Evolutionary conservation across 352 stramenopile genomes (phyloP).

Genomic region (Pythium folliculosum): DNA sequence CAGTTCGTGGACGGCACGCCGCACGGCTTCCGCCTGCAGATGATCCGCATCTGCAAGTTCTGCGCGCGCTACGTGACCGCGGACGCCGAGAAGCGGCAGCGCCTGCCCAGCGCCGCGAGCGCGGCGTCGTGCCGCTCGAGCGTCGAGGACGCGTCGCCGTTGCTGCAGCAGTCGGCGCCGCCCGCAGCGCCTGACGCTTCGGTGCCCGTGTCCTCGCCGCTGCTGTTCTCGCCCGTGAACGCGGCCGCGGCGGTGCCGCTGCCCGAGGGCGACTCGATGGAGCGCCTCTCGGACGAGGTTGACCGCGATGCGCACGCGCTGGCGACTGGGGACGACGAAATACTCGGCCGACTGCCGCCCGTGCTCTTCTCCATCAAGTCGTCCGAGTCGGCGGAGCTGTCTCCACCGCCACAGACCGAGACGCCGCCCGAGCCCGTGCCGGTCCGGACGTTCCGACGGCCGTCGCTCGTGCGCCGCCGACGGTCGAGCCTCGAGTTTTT

Average conservation of each 20-base stretch:
- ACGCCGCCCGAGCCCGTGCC: background rate
- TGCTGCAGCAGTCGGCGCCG: background rate
- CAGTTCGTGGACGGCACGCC: slow-evolving; percentile 65
- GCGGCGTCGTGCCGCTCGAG: slow-evolving; percentile 18
- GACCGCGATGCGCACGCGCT: slow-evolving; percentile 2
- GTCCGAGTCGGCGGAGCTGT: slow-evolving; percentile 33
- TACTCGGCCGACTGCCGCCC: slow-evolving; percentile 11
- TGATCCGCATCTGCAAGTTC: slow-evolving; percentile 80
- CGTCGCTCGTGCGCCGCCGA: slow-evolving; percentile 37
- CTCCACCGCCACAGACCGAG: background rate
- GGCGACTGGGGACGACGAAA: background rate
- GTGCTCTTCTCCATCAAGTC: slow-evolving; percentile 37
- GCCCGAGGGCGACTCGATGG: background rate
- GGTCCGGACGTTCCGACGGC: slow-evolving; percentile 9
- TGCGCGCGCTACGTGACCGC: slow-evolving; percentile 53
- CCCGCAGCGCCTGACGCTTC: background rate
- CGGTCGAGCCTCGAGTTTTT: slow-evolving; percentile 71
- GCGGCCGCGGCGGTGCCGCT: background rate
- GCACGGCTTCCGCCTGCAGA: slow-evolving; percentile 49
- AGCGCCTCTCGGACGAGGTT: slow-evolving; percentile 12
- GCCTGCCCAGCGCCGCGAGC: slow-evolving; percentile 14
- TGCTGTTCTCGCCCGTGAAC: slow-evolving; percentile 26
- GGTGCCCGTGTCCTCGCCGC: slow-evolving; percentile 14
- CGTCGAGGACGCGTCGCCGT: slow-evolving; percentile 20
- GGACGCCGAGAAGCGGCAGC: slow-evolving; percentile 33